Percentiles rank a stretch among this genome's conserved stretches.
These are phyloP conservation scores for Ascoidea rubescens DNA, from an alignment of 805 yeast species.

Conservation along the genomic window DNA sequence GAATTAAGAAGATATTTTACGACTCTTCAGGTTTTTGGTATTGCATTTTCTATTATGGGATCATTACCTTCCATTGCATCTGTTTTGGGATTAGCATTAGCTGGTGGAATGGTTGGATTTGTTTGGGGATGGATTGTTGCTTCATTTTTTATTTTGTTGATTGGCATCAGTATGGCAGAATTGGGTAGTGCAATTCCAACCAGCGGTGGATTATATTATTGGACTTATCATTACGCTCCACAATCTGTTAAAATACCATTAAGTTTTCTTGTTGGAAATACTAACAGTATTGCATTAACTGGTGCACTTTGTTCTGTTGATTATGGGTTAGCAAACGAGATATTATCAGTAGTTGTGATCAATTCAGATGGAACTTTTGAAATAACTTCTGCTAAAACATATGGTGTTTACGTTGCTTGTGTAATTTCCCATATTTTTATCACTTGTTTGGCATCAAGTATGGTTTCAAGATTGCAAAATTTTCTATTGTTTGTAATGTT, in stretches of 20 bases:
- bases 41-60: slow-evolving; percentile 65
- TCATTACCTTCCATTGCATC: slow-evolving; percentile 52
- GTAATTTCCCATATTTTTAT: slow-evolving; percentile 35
- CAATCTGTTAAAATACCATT: slow-evolving; percentile 33
- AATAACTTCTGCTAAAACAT: slow-evolving; percentile 37
- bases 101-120: slow-evolving; percentile 51
- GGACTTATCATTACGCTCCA: slow-evolving; percentile 59
- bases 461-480: slow-evolving; percentile 45
- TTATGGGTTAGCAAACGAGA: slow-evolving; percentile 52
- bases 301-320: slow-evolving; percentile 56
- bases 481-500: slow-evolving; percentile 39
- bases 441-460: slow-evolving; percentile 42
- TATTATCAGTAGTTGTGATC: slow-evolving; percentile 43
- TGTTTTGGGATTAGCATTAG: slow-evolving; percentile 34
- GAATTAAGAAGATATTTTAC: slow-evolving; percentile 50
- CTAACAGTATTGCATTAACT: slow-evolving; percentile 52
- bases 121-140: slow-evolving; percentile 67
- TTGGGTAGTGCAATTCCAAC: slow-evolving; percentile 61
- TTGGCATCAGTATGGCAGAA: slow-evolving; percentile 55
- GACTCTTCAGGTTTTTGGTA: slow-evolving; percentile 52
- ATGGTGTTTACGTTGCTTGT: slow-evolving; percentile 56
- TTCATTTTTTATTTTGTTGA: slow-evolving; percentile 35
- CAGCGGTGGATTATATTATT: slow-evolving; percentile 60
- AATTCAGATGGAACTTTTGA: slow-evolving; percentile 39
- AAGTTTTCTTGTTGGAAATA: slow-evolving; percentile 51